Percentiles rank a stretch among this genome's conserved stretches.
Evolutionary conservation across 139 green algal species (phyloP).

Genomic region (Micractinium conductrix): DNA sequence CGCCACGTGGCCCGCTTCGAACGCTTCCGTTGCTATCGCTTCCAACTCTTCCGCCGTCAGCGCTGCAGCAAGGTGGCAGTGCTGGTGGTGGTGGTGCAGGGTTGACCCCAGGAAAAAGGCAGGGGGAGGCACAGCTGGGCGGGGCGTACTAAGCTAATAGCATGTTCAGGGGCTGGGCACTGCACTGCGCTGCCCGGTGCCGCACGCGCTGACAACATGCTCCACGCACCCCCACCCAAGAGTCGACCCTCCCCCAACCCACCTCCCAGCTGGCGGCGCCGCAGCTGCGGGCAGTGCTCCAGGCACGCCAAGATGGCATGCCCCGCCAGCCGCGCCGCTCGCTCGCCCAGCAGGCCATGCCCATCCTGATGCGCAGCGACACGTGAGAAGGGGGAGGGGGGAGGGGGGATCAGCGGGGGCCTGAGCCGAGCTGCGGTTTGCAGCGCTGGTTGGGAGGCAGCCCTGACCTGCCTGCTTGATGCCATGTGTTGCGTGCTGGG

Average conservation of each 20-base stretch:
- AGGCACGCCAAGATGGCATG: slow-evolving; percentile 40
- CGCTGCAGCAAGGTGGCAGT: neutral
- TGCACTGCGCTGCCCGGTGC: neutral
- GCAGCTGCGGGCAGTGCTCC: neutral
- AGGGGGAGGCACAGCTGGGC: no score
- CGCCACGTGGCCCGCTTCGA: slow-evolving; percentile 35
- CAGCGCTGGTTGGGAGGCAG: no score
- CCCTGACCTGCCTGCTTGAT: no score
- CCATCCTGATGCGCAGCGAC: slow-evolving; percentile 43
- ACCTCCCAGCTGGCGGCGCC: slow-evolving; percentile 4
- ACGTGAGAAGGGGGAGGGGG: no score
- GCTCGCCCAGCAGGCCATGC: slow-evolving; percentile 65
- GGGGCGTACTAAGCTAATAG: no score
- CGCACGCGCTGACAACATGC: neutral
- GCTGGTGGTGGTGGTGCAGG: no score
- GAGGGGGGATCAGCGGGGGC: no score
- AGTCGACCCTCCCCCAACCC: neutral
- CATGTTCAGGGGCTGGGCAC: no score
- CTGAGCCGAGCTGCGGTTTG: no score
- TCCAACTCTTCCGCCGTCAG: neutral
- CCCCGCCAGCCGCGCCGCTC: slow-evolving; percentile 32
- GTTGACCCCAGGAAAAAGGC: no score
- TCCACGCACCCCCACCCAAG: neutral
- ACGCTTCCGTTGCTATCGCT: slow-evolving; percentile 27
- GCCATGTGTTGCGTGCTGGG: no score